Percentiles rank a stretch among this genome's conserved stretches.
Evolutionary conservation across 345 rosid genomes (phyloP).

Genomic region (Rhizophora apiculata): DNA sequence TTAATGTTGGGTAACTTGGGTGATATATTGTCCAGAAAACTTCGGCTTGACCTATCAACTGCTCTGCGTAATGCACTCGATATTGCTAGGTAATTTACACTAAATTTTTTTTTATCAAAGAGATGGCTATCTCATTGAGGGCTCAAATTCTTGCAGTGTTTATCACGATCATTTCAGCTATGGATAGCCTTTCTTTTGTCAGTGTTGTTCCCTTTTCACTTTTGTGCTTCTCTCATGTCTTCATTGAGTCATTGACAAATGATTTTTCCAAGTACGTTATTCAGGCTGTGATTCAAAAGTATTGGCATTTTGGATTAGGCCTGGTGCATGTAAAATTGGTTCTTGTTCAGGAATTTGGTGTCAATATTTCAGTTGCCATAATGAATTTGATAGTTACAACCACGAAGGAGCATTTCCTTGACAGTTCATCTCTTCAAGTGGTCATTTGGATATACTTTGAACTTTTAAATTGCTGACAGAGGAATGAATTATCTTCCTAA

Average conservation of each 20-base stretch:
- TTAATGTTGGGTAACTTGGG: conserved; percentile 41
- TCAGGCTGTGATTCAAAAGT: background rate
- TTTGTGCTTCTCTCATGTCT: background rate
- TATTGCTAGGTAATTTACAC: conserved; percentile 40
- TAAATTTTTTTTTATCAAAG: no score
- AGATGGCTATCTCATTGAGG: no score
- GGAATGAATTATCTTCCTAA: conserved; percentile 66
- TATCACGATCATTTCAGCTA: background rate
- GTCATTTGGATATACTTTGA: background rate
- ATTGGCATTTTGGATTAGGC: no score
- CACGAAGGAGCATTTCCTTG: no score
- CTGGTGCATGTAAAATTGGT: no score
- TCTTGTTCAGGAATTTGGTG: background rate
- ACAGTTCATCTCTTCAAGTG: no score
- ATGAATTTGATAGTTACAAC: no score
- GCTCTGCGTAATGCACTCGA: conserved; percentile 56
- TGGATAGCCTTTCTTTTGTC: background rate
- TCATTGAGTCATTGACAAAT: background rate
- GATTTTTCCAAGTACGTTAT: background rate
- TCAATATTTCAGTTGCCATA: background rate
- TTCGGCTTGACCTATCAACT: conserved; percentile 41
- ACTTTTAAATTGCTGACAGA: conserved; percentile 26
- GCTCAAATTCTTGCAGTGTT: background rate
- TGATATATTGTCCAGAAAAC: conserved; percentile 30
- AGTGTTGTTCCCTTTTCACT: background rate